Evolutionary conservation across 768 basidiomycete genomes (phyloP).

Genomic region (Sarcodon sp.): DNA sequence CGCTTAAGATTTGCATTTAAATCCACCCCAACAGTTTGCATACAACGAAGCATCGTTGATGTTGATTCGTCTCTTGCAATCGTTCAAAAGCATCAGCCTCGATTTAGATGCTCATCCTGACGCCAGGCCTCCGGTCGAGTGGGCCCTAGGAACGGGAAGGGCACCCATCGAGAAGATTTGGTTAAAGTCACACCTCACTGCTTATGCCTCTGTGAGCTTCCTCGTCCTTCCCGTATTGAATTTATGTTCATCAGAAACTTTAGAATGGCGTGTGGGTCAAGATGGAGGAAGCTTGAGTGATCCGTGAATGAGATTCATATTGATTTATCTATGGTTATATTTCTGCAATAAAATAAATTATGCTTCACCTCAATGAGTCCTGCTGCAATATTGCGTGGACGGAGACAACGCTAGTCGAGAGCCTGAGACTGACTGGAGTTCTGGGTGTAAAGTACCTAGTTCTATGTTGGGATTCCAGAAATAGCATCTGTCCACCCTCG

Average conservation of each 20-base stretch:
- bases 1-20: not conserved
- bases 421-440: too few species aligned
- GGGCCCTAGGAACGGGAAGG: slow-evolving; percentile 22
- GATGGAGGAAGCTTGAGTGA: slow-evolving; percentile 16
- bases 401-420: too few species aligned
- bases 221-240: not conserved
- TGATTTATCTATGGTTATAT: too few species aligned
- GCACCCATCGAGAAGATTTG: slow-evolving; percentile 21
- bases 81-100: slow-evolving; percentile 20
- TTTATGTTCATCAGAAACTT: not conserved
- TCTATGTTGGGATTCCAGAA: too few species aligned
- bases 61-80: slow-evolving; percentile 39
- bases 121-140: slow-evolving; percentile 9
- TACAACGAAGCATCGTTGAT: slow-evolving; percentile 43
- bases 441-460: too few species aligned
- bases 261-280: slow-evolving; percentile 25
- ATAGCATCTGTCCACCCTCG: too few species aligned
- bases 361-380: too few species aligned
- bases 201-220: slow-evolving; percentile 30
- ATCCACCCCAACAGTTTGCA: slow-evolving; percentile 26
- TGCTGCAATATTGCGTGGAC: too few species aligned
- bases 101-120: slow-evolving; percentile 13
- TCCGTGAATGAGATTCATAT: too few species aligned
- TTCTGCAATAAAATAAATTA: too few species aligned
- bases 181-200: slow-evolving; percentile 37